Base-by-base conservation (phyloP, 2,329 filamentous ascomycete species). In the Blumeriella jaapii region DNA sequence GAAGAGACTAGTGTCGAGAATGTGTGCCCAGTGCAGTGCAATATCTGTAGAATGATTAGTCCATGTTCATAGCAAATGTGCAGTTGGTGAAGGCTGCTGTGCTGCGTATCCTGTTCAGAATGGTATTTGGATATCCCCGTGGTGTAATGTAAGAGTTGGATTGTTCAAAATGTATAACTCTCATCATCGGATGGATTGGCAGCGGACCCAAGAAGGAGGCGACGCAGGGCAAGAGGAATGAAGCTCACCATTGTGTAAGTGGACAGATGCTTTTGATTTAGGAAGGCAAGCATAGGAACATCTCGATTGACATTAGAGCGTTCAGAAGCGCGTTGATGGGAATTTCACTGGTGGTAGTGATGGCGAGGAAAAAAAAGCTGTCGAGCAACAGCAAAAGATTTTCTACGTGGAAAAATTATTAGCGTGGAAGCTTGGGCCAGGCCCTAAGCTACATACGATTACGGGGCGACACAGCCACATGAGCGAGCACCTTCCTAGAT, bases 141-240 rank as follows among this genome's bases (percentile, higher is more conserved):
- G 42, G 34, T 40, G 26, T 40, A 28, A 34, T 50, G 54, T 61
- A 60, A 57, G 59, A 60, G 58, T 61, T 61, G 59, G 58, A 61
- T 60, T 61, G 58, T 60, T 60, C 59, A 52, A 46, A 38, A 35
- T 52, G 50, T 52, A 48, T 51, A 54, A 43, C 34, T 56, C 51
- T 61, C 59, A 59, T 61, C 58, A 60, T 54, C 48, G 46, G 42
- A 46, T 42, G 41, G 36, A 33, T 29, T 36, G 32, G 30, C 42
- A 34, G 39, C 32, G 3, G 17, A 8, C 12, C n/a, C 28, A 38
- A 31, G 12, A 30, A 39, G 16, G 26, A 39, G 20, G 23, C 10
- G 14, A 22, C 9, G 29, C n/a, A n/a, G 19, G 14, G 14, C 13
- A 13, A 22, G 27, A n/a, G n/a, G 13, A 18, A 13, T 14, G n/a